Evolutionary conservation across 805 yeast species (phyloP).

Genomic region (Metschnikowia reukaufii): DNA sequence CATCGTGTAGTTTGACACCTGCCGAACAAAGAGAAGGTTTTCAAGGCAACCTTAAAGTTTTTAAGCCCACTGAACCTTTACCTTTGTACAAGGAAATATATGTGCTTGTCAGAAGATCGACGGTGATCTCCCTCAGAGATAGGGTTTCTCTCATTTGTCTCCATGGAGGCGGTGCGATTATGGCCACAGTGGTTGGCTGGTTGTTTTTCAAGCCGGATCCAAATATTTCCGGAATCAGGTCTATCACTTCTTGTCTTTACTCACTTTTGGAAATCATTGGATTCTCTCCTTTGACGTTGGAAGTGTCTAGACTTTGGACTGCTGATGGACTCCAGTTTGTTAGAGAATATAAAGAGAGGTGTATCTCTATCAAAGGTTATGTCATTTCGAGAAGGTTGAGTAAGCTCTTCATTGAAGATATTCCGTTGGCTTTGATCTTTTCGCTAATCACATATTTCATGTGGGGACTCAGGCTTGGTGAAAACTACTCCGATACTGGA

Average conservation of each 20-base stretch:
- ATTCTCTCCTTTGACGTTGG: slow-evolving; percentile 40
- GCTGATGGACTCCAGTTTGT: slow-evolving; percentile 37
- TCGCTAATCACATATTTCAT: slow-evolving; percentile 68
- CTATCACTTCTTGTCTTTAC: slow-evolving; percentile 43
- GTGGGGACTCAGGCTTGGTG: slow-evolving; percentile 60
- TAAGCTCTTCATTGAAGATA: slow-evolving; percentile 66
- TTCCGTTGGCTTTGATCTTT: slow-evolving; percentile 59
- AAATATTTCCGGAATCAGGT: slow-evolving; percentile 62
- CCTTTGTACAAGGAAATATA: slow-evolving; percentile 30
- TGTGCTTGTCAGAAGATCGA: slow-evolving; percentile 37
- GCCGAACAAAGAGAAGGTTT: slow-evolving; percentile 20
- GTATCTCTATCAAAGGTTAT: slow-evolving; percentile 67
- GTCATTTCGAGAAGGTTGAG: slow-evolving; percentile 64
- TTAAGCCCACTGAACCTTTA: slow-evolving; percentile 23
- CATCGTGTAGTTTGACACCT: slow-evolving; percentile 2
- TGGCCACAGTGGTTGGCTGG: slow-evolving; percentile 74
- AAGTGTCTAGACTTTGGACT: slow-evolving; percentile 40
- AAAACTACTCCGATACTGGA: slow-evolving; percentile 9
- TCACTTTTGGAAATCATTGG: slow-evolving; percentile 41
- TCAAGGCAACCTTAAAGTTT: slow-evolving; percentile 20
- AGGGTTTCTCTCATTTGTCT: slow-evolving; percentile 33
- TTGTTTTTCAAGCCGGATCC: slow-evolving; percentile 65
- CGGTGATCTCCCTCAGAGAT: slow-evolving; percentile 36
- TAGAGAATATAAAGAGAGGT: slow-evolving; percentile 69
- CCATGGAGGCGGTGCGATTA: slow-evolving; percentile 41